Base-by-base conservation (phyloP, 371 early-diverging fungal genomes). In the Mucor sp. region DNA sequence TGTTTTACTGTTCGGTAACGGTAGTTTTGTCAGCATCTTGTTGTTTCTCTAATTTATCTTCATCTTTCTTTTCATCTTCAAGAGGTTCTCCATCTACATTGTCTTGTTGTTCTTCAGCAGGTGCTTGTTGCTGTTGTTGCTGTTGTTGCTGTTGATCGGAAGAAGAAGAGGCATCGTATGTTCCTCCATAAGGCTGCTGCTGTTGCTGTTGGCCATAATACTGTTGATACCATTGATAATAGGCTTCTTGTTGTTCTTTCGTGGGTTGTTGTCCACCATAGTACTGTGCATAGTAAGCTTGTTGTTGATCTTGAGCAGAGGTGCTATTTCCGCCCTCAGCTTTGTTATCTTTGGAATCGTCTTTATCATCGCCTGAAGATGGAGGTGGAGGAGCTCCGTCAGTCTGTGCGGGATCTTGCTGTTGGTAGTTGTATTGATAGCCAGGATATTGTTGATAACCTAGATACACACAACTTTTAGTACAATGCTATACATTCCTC, bases 141-240 rank as follows among this genome's bases (percentile, higher is more conserved):
- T 59, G 61, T 27, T 60, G 60, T 41, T 59, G 47, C 48, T 62
- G 50, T 63, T 63, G 55, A 3, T 41, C 41, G 17, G 41, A 41
- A 5, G 48, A 9, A 55, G 63, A 39, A 25, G 37, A 35, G 6
- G 53, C 25, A 57, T 41, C 57, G 11, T 62, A 62, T 9, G 50
- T 11, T 50, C 50, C 23, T 50, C 50, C 50, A 50, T 50, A 50
- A 17, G 41, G 60, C 27, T 60, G 48, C 41, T 61, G 60, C 35
- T 63, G 55, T 14, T 58, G 53, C 27, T 66, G 66, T 19, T 53
- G 56, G 33, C 78, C 78, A 69, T 85, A 82, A 43, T 82, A 79
- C 63, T 82, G 82, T 58, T 81, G 81, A 62, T 79, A 82, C 74
- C 80, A 79, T 65, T 79, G 79, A 68, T 82, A 68, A 53, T 81